A percentile compares a stretch with the other conserved stretches of the same genome.
Conservation (phyloP, 371 early-diverging fungal genomes). For the Phascolomyces articulosus region DNA sequence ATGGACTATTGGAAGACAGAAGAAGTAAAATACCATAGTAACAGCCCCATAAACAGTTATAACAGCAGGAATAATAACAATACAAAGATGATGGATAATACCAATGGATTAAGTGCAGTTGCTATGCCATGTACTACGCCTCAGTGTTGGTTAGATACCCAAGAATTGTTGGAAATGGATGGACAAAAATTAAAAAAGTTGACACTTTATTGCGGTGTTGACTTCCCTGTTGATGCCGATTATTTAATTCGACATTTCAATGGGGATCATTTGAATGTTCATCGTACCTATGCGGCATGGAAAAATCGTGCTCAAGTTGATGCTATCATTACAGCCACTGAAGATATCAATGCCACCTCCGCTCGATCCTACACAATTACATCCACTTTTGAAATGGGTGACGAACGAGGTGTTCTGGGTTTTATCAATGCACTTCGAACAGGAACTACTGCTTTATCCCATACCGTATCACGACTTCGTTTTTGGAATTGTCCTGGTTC, state of each 20-base stretch:
- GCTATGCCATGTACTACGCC: not conserved
- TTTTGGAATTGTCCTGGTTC: slow-evolving; percentile 1
- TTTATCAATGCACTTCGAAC: slow-evolving; percentile 1
- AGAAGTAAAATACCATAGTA: too few species aligned
- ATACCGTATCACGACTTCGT: slow-evolving; percentile 1
- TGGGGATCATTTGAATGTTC: not conserved
- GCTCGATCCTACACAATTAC: not conserved
- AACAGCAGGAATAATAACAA: not conserved
- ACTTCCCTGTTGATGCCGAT: not conserved
- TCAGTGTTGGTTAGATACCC: not conserved
- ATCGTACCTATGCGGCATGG: not conserved
- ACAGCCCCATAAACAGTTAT: too few species aligned
- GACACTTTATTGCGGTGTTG: not conserved
- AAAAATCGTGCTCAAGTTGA: slow-evolving; percentile 3
- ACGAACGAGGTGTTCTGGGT: slow-evolving; percentile 3
- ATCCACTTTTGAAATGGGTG: not conserved
- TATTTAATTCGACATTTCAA: not conserved
- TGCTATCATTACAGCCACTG: not conserved
- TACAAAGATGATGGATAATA: not conserved
- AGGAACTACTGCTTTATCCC: not conserved
- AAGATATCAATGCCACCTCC: not conserved
- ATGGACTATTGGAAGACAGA: not conserved
- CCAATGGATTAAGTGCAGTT: not conserved
- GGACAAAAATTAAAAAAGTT: not conserved
- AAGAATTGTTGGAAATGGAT: not conserved